Evolutionary conservation across 805 yeast genomes (phyloP).

Genomic region (Wickerhamomyces hampshirensis): DNA sequence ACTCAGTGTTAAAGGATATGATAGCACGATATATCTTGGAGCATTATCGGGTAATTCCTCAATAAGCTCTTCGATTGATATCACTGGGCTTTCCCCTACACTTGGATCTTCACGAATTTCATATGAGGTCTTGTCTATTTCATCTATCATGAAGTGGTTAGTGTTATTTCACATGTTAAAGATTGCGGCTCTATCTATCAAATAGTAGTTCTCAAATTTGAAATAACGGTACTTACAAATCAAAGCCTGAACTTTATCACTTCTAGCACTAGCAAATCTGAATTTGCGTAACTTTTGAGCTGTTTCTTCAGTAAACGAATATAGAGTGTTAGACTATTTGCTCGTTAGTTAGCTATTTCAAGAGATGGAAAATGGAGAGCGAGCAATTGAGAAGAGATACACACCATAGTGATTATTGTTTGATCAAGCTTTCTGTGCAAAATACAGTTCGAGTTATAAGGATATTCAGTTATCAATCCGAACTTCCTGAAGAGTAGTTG

Average conservation of each 20-base stretch:
- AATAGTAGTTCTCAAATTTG: no score
- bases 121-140: constrained; percentile 51
- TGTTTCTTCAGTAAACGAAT: constrained; percentile 60
- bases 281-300: constrained; percentile 59
- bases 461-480: no score
- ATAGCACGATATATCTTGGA: constrained; percentile 71
- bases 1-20: constrained; percentile 62
- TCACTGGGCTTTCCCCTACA: constrained; percentile 36
- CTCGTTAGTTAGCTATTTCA: not conserved
- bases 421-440: no score
- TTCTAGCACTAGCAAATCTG: constrained; percentile 66
- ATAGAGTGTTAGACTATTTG: constrained; percentile 45
- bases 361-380: not conserved
- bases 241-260: constrained; percentile 54
- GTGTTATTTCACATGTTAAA: constrained; percentile 1
- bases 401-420: not conserved
- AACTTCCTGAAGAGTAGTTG: no score
- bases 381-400: not conserved
- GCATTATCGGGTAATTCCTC: constrained; percentile 80
- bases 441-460: no score
- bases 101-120: constrained; percentile 46
- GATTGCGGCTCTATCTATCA: no score
- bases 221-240: constrained; percentile 38
- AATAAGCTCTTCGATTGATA: constrained; percentile 52
- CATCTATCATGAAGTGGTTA: constrained; percentile 30